Percentiles rank a stretch among this genome's conserved stretches.
phyloP scores from a whole-genome alignment of 352 stramenopile species.

The Halophytophthora polymorphica region DNA sequence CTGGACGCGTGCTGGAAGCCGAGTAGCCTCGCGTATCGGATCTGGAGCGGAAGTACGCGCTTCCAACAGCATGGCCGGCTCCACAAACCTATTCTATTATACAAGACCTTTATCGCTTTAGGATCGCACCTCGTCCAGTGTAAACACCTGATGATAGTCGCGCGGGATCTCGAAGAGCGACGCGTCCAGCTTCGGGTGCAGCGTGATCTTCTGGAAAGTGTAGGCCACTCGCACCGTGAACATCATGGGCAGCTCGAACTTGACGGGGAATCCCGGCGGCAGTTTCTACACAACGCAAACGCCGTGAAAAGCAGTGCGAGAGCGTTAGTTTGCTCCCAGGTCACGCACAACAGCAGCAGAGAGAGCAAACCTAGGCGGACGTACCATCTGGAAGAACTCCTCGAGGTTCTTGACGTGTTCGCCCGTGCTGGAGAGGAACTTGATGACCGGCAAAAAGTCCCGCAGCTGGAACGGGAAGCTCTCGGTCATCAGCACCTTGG shows the following conservation, averaged over 20 bases:
- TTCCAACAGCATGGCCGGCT: too few species aligned
- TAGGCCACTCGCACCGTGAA: slow-evolving; percentile 79
- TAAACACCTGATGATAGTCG: slow-evolving; percentile 54
- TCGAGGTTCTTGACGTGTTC: slow-evolving; percentile 77
- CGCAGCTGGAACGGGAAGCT: slow-evolving; percentile 66
- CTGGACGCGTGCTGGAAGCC: too few species aligned
- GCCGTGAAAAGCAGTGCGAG: neutral
- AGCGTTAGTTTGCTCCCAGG: too few species aligned
- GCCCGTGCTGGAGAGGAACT: slow-evolving; percentile 72
- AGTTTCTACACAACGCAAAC: slow-evolving; percentile 46
- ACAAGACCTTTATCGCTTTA: slow-evolving; percentile 13
- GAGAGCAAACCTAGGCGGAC: slow-evolving; percentile 2
- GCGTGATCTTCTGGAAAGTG: slow-evolving; percentile 71
- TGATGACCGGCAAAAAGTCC: slow-evolving; percentile 74
- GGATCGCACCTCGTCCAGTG: slow-evolving; percentile 48
- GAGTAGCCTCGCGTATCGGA: neutral
- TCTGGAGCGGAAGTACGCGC: too few species aligned
- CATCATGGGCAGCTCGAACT: slow-evolving; percentile 82
- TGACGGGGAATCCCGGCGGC: slow-evolving; percentile 73
- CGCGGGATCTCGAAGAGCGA: slow-evolving; percentile 55
- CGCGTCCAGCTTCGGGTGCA: slow-evolving; percentile 46
- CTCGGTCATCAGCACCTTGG: slow-evolving; percentile 75
- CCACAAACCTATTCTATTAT: slow-evolving; percentile 2
- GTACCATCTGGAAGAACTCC: slow-evolving; percentile 84
- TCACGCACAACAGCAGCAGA: slow-evolving; percentile 1